Percentiles rank a stretch among this genome's conserved stretches.
phyloP scores from a whole-genome alignment of 192 early-diverging fungal species.

The Diversispora epigaea region DNA sequence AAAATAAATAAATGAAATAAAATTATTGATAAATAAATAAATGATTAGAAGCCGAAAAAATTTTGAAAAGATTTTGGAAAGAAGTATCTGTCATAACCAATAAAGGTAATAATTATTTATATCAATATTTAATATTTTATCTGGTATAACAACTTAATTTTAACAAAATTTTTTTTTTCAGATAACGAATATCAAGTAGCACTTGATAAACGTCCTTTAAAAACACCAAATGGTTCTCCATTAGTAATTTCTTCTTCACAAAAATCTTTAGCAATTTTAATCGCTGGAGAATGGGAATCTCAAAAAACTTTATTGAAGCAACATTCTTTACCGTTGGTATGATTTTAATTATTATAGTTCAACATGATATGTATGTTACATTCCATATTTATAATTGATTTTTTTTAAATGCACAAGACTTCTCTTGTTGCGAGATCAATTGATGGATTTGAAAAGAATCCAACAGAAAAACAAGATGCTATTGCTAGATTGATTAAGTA shows the following conservation, averaged over 20 bases:
- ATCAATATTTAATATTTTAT: neutral
- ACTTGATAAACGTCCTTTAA: conserved; percentile 79
- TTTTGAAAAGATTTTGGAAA: conserved; percentile 21
- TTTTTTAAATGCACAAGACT: conserved; percentile 51
- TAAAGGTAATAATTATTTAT: neutral
- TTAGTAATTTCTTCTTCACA: conserved; percentile 61
- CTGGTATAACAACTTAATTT: neutral
- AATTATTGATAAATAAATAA: neutral
- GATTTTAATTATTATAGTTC: conserved; percentile 7
- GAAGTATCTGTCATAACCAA: conserved; percentile 15
- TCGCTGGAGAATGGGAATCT: conserved; percentile 93
- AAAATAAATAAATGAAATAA: too few relatives aligned
- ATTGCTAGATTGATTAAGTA: conserved; percentile 77
- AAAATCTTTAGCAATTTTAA: conserved; percentile 70
- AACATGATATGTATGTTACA: neutral
- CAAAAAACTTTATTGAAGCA: conserved; percentile 76
- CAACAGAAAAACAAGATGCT: conserved; percentile 56
- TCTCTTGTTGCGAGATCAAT: conserved; percentile 85
- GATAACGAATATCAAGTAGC: conserved; percentile 40
- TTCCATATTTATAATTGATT: neutral
- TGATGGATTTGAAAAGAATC: conserved; percentile 60
- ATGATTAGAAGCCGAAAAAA: conserved; percentile 15
- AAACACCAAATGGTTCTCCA: conserved; percentile 76
- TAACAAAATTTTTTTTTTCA: neutral
- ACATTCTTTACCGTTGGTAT: conserved; percentile 84